These are phyloP conservation scores for Pythium pyrilobum DNA, from an alignment of 352 stramenopile genomes.

Conservation along the genomic window DNA sequence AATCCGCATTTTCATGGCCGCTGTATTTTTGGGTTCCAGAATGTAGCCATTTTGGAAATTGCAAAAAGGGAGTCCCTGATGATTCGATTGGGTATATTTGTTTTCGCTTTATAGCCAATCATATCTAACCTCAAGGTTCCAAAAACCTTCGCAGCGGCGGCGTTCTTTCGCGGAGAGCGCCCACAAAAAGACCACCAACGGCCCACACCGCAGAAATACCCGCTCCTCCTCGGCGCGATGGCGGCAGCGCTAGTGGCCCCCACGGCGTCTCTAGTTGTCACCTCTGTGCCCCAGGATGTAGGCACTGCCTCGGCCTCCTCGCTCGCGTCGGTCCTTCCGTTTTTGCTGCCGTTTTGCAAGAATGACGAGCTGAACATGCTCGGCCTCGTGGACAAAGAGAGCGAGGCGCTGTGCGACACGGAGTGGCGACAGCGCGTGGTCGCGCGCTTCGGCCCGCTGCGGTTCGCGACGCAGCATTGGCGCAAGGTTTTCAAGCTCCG, in stretches of 20 bases:
- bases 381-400: conserved; percentile 42
- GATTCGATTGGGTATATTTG: background rate
- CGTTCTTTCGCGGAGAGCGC: conserved; percentile 7
- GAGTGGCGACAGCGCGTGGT: conserved; percentile 64
- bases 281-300: background rate
- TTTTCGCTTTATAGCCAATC: conserved; percentile 2
- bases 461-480: conserved; percentile 49
- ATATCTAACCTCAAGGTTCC: no score
- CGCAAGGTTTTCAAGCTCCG: conserved; percentile 65
- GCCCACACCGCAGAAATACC: background rate
- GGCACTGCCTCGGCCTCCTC: background rate
- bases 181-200: conserved; percentile 13
- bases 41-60: background rate
- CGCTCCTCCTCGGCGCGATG: background rate
- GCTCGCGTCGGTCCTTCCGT: conserved; percentile 29
- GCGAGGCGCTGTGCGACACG: conserved; percentile 34
- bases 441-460: conserved; percentile 39
- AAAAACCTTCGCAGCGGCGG: no score
- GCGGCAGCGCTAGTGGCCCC: background rate
- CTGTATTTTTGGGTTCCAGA: no score
- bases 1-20: background rate
- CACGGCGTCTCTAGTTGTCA: background rate
- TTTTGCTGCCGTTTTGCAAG: conserved; percentile 48
- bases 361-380: conserved; percentile 36
- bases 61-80: background rate